Evolutionary conservation across 208 protist species (phyloP).

Genomic region (Phytomonas sp.): DNA sequence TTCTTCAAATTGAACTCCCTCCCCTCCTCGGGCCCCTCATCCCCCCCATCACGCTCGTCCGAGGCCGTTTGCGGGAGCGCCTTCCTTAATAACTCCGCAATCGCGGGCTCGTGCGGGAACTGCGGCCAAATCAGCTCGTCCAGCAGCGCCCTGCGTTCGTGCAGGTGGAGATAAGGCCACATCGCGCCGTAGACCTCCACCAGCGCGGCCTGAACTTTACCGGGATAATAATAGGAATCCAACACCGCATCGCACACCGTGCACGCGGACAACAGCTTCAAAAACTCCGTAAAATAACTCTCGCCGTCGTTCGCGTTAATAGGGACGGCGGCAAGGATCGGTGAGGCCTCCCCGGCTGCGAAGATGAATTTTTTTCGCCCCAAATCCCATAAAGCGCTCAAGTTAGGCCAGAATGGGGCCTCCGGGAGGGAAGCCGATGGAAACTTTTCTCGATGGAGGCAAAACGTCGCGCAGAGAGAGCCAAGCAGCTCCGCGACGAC

Average conservation of each 20-base stretch:
- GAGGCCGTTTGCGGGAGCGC: too few species aligned
- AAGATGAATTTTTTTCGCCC: too few species aligned
- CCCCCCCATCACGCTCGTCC: too few species aligned
- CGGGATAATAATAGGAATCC: constrained; percentile 59
- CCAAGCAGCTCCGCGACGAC: constrained; percentile 38
- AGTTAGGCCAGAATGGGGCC: not conserved
- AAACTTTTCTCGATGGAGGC: constrained; percentile 15
- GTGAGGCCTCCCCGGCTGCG: not conserved
- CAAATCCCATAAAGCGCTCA: not conserved
- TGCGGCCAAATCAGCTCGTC: constrained; percentile 26
- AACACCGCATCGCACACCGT: constrained; percentile 20
- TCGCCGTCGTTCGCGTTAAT: not conserved
- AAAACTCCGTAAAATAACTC: constrained; percentile 17
- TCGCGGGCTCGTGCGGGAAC: constrained; percentile 23
- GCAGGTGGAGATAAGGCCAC: constrained; percentile 35
- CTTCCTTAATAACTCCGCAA: constrained; percentile 9
- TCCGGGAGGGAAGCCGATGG: too few species aligned
- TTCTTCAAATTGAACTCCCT: too few species aligned
- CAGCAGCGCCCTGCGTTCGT: constrained; percentile 26
- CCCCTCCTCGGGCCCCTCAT: too few species aligned
- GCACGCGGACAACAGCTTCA: constrained; percentile 16
- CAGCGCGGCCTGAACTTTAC: constrained; percentile 49
- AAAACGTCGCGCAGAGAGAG: constrained; percentile 45
- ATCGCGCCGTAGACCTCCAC: constrained; percentile 33
- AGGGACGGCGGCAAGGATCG: not conserved